Evolutionary conservation across 2,329 filamentous ascomycete genomes (phyloP), one percentile per base, ranked within the genome.

Genomic region (Pyrenophora tritici-repentis): DNA sequence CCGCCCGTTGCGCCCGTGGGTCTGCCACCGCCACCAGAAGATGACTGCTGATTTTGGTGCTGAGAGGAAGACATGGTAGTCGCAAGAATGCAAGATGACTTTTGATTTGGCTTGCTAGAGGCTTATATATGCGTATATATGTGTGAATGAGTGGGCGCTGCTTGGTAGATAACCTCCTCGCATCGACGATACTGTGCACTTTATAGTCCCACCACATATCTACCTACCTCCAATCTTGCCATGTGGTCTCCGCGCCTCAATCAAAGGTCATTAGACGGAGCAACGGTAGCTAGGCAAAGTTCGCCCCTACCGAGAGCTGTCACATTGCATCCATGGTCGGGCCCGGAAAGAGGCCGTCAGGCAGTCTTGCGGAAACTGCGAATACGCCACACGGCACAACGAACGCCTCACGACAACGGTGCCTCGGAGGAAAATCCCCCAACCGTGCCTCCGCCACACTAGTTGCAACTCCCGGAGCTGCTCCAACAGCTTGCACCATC

Each of bases 1-100:
- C 62, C 63, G 24, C 63, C 63, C 34, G 53, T 59, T 42, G 63
- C 63, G 34, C 63, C 63, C n/a, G 63, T 66, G 37, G 56, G 50
- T 34, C 60, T 49, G 39, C 58, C 53, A 24, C 59, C 63, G 39
- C 58, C 53, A 24, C 59, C 63, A 16, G 59, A 57, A 39, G 59
- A 53, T 18, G 56, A 49, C 36, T 60, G 59, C 17, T 47, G 24
- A 35, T 45, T 50, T 33, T 58, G 44, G 17, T 35, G 34, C 16
- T 44, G 32, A 34, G 54, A 52, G 3, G 58, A 55, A 47, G 61
- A 57, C 62, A 65, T 65, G 31, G 14, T 54, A 40, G 33, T 42
- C 16, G 10, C 20, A 35, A 20, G n/a, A 31, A 34, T 12, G 22
- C 7, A 37, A 35, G 13, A 10, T 16, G 16, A 12, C 22, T 8